These are phyloP conservation scores for Pseudogymnoascus destructans DNA, from an alignment of 2,329 filamentous ascomycete species.

Conservation along the genomic window DNA sequence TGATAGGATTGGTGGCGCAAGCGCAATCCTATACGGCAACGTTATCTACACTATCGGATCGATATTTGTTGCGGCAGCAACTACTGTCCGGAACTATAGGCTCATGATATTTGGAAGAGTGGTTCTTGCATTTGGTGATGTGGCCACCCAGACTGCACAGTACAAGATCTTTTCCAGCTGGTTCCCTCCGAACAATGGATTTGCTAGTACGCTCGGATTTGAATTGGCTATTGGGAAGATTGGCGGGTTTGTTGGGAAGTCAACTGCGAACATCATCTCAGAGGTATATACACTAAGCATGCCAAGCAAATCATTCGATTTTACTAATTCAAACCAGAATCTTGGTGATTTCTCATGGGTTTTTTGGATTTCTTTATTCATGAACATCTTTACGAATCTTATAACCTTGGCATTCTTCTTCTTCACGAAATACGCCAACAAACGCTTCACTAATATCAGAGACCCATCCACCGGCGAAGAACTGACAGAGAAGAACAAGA, in stretches of 20 bases:
- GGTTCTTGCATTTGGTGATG: conserved; percentile 45
- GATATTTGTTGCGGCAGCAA: conserved; percentile 44
- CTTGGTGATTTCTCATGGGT: conserved; percentile 49
- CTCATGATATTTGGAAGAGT: conserved; percentile 48
- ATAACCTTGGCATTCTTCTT: conserved; percentile 40
- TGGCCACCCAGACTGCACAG: conserved; percentile 49
- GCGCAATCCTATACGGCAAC: conserved; percentile 47
- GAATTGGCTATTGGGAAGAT: conserved; percentile 49
- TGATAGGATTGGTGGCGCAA: conserved; percentile 44
- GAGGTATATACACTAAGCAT: conserved; percentile 20
- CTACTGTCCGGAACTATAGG: conserved; percentile 40
- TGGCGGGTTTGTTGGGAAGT: conserved; percentile 46
- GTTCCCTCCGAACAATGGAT: conserved; percentile 48
- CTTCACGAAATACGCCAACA: conserved; percentile 39
- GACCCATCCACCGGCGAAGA: conserved; percentile 46
- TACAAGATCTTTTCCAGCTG: conserved; percentile 54
- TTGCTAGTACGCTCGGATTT: conserved; percentile 47
- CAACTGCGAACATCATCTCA: conserved; percentile 46
- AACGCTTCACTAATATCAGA: conserved; percentile 32
- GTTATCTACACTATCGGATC: conserved; percentile 44
- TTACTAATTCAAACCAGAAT: conserved; percentile 24
- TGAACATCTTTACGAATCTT: conserved; percentile 50
- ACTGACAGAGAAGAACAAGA: conserved; percentile 46
- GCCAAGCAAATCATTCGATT: background rate
- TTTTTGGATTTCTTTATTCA: conserved; percentile 48